Base-by-base conservation (phyloP, 805 yeast species). In the Hanseniaspora nectarophila region DNA sequence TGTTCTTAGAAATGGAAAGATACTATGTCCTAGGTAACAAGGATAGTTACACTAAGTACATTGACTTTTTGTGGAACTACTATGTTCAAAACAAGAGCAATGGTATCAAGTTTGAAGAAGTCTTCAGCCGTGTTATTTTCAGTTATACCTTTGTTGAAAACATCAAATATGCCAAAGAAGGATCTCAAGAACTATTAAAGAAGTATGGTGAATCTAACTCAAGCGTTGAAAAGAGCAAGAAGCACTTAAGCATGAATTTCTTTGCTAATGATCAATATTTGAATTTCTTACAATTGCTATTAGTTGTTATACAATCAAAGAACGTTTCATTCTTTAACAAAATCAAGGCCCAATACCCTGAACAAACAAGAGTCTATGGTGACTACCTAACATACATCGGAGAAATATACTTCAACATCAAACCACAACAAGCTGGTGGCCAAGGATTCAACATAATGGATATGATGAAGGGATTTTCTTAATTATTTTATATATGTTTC, bases 141-240 rank as follows among this genome's bases (percentile, higher is more conserved):
- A 87, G 89, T 58, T 90, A 85, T 63, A 69, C 85, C 21, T 74
- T 80, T 57, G 72, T 83, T 53, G 77, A 75, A 49, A 85, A 87
- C 62, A 62, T 84, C 45, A 74, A 82, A 55, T 78, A 74, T 61
- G 85, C 84, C 5, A 56, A 56, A 31, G 67, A 67, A 50, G 67
- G 78, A 2, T 59, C 71, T 20, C 60, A 61, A 1, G 57, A 54
- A 15, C 68, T 80, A 57, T 54, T 78, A 15, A 35, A 54, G 2
- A 59, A 60, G 34, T 64, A 73, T n/a, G 55, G 59, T 5, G 60
- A 58, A 20, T 53, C 58, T 13, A 56, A 54, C 46, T 59, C 61
- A 10, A 52, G 55, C 26, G 56, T 59, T 9, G 38, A 56, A 1
- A 58, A 67, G 7, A 64, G 60, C 2, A 68, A 67, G 37, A 68